Evolutionary conservation across 305 asterid genomes (phyloP).

Genomic region (Ilex paraguariensis): DNA sequence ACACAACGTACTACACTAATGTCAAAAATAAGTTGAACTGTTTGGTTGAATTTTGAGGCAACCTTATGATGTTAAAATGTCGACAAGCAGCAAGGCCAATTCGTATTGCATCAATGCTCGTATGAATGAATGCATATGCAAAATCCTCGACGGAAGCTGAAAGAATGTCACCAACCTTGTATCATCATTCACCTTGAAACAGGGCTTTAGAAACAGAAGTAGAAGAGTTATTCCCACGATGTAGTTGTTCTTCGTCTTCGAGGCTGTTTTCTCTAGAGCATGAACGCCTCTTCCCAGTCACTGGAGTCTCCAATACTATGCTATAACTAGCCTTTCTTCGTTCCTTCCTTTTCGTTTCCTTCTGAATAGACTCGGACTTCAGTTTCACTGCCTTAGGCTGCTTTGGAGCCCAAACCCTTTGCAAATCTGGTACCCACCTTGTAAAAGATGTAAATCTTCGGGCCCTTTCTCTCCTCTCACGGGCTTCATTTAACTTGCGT

Average conservation of each 20-base stretch:
- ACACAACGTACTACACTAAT: too few relatives aligned
- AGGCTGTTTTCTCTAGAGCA: background rate
- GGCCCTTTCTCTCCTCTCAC: slow-evolving; percentile 67
- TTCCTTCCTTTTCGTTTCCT: slow-evolving; percentile 50
- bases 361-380: slow-evolving; percentile 41
- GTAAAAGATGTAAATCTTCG: slow-evolving; percentile 45
- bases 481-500: slow-evolving; percentile 68
- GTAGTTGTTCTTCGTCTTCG: slow-evolving; percentile 21
- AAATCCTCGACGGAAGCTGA: background rate
- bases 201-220: slow-evolving; percentile 65
- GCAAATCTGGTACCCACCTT: slow-evolving; percentile 65
- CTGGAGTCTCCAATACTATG: slow-evolving; percentile 81
- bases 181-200: slow-evolving; percentile 58
- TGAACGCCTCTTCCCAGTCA: slow-evolving; percentile 44
- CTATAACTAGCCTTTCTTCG: slow-evolving; percentile 29
- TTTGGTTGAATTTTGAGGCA: too few relatives aligned
- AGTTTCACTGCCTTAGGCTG: slow-evolving; percentile 44
- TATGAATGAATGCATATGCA: background rate
- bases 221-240: slow-evolving; percentile 24
- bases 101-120: too few relatives aligned
- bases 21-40: too few relatives aligned
- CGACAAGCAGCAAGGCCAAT: too few relatives aligned
- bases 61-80: too few relatives aligned
- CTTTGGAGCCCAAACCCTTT: slow-evolving; percentile 91
- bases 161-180: background rate